Conservation (phyloP, 768 basidiomycete genomes). For the Pulveroboletus sp. region DNA sequence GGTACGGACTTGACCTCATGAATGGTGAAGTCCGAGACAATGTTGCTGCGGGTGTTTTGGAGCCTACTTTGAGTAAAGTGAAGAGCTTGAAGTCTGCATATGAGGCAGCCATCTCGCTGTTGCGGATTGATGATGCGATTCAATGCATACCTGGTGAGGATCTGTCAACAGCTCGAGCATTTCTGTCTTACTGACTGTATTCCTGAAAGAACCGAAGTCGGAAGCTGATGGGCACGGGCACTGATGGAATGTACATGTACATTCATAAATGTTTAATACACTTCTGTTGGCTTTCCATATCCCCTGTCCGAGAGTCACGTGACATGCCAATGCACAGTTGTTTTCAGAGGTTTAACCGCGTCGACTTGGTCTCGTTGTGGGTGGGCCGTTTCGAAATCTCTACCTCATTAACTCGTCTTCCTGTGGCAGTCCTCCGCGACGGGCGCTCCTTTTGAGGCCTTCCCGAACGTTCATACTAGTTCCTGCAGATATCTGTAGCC, state of each 20-base stretch:
- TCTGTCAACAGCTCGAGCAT: not conserved
- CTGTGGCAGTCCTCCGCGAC: slow-evolving; percentile 10
- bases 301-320: slow-evolving; percentile 24
- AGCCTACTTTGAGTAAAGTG: slow-evolving; percentile 96
- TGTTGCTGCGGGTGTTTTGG: slow-evolving; percentile 85
- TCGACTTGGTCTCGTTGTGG: slow-evolving; percentile 12
- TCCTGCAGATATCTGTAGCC: slow-evolving; percentile 27
- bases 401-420: slow-evolving; percentile 8
- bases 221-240: slow-evolving; percentile 78
- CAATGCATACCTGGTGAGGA: slow-evolving; percentile 80
- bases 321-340: slow-evolving; percentile 18
- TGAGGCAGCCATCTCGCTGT: slow-evolving; percentile 89
- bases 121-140: slow-evolving; percentile 96
- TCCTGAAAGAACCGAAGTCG: slow-evolving; percentile 57
- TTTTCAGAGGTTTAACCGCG: slow-evolving; percentile 24
- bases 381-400: slow-evolving; percentile 20
- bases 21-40: slow-evolving; percentile 97
- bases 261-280: slow-evolving; percentile 3
- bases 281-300: not conserved
- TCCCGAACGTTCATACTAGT: slow-evolving; percentile 16
- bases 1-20: slow-evolving; percentile 92
- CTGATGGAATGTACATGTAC: slow-evolving; percentile 32
- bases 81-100: slow-evolving; percentile 96
- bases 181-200: slow-evolving; percentile 16
- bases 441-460: slow-evolving; percentile 5